Evolutionary conservation across 2,329 filamentous ascomycete genomes (phyloP).

Genomic region (Mycosphaerella arachidis): DNA sequence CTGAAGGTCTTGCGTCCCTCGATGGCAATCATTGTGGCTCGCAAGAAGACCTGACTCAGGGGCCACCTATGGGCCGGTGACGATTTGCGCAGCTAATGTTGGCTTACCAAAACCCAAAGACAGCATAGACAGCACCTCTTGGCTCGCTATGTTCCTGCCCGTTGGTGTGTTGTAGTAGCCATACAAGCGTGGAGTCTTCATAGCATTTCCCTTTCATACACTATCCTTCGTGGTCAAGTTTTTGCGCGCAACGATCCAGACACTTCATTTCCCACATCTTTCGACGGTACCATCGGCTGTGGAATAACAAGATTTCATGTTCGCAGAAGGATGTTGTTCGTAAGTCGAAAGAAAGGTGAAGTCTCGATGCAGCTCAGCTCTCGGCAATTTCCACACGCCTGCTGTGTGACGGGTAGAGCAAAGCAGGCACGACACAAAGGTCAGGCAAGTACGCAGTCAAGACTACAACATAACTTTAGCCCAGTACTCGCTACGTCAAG

Average conservation of each 20-base stretch:
- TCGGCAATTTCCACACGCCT: neutral
- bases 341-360: neutral
- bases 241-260: neutral
- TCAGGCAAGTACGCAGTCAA: neutral
- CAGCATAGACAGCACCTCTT: neutral
- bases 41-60: neutral
- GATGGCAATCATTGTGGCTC: neutral
- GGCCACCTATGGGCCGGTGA: neutral
- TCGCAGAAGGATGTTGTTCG: neutral
- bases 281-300: neutral
- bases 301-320: too few species aligned
- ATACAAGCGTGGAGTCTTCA: neutral
- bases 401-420: neutral
- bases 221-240: neutral
- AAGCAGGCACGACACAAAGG: neutral
- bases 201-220: too few species aligned
- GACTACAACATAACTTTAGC: neutral
- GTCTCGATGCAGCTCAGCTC: neutral
- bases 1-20: too few species aligned
- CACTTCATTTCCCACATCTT: neutral
- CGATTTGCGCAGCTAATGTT: neutral
- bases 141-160: neutral
- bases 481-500: neutral
- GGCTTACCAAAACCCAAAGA: neutral
- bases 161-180: neutral